phyloP scores from a whole-genome alignment of 2,329 filamentous ascomycete genomes.

The Neonectria faginata region DNA sequence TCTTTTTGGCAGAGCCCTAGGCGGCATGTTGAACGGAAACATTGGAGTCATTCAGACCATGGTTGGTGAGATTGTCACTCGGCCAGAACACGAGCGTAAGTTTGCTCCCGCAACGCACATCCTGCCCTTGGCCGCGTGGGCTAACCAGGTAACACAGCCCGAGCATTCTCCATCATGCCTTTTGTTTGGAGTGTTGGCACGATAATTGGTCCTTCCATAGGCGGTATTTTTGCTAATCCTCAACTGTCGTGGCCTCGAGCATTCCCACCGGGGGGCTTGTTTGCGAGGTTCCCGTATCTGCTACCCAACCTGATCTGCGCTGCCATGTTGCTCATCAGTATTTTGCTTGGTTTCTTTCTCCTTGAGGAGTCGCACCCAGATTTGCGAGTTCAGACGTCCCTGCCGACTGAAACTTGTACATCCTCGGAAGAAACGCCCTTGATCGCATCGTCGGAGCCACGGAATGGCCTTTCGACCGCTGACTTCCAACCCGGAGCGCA shows the following conservation, averaged over 20 bases:
- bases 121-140: background rate
- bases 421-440: conserved; percentile 79
- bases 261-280: conserved; percentile 77
- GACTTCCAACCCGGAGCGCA: conserved; percentile 84
- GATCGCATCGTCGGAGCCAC: conserved; percentile 79
- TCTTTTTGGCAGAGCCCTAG: conserved; percentile 78
- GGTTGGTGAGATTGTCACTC: conserved; percentile 88
- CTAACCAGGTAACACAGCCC: conserved; percentile 61
- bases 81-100: conserved; percentile 87
- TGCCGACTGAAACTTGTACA: conserved; percentile 62
- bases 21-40: conserved; percentile 89
- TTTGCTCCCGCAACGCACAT: conserved; percentile 39
- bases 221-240: conserved; percentile 86
- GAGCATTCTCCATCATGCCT: conserved; percentile 91
- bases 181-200: conserved; percentile 94
- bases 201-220: conserved; percentile 88
- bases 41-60: conserved; percentile 93
- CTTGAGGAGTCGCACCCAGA: conserved; percentile 92
- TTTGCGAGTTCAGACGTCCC: conserved; percentile 68
- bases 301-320: conserved; percentile 91
- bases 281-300: conserved; percentile 85
- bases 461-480: conserved; percentile 74
- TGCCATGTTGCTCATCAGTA: conserved; percentile 79
- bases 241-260: conserved; percentile 76
- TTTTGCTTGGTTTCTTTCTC: conserved; percentile 82